Evolutionary conservation across 495 filamentous ascomycete genomes (phyloP).

Genomic region (Xylaria scruposa): DNA sequence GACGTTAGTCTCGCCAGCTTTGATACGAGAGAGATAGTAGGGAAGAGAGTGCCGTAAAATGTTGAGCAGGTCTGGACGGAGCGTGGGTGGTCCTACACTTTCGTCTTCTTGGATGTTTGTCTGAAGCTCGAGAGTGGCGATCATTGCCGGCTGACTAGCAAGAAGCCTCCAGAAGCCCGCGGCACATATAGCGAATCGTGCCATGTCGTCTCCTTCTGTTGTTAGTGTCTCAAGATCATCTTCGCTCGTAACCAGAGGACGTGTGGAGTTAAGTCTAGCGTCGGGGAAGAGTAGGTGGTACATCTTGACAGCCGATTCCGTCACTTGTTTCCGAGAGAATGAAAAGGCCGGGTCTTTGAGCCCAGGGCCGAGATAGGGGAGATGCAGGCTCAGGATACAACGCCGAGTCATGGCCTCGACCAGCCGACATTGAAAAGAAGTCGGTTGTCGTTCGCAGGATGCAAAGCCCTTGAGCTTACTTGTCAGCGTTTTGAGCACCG

Average conservation of each 20-base stretch:
- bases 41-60: slow-evolving; percentile 53
- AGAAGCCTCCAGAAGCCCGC: slow-evolving; percentile 51
- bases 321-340: slow-evolving; percentile 55
- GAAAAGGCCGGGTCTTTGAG: slow-evolving; percentile 53
- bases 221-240: slow-evolving; percentile 15
- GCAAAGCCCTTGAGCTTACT: slow-evolving; percentile 46
- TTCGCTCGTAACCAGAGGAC: slow-evolving; percentile 1
- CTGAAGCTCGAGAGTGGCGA: slow-evolving; percentile 56
- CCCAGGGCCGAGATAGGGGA: slow-evolving; percentile 49
- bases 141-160: slow-evolving; percentile 48
- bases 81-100: slow-evolving; percentile 45
- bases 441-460: slow-evolving; percentile 31
- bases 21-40: slow-evolving; percentile 51
- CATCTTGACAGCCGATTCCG: slow-evolving; percentile 59
- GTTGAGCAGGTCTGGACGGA: slow-evolving; percentile 56
- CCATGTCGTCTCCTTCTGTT: slow-evolving; percentile 41
- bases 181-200: slow-evolving; percentile 46
- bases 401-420: slow-evolving; percentile 55
- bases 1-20: slow-evolving; percentile 62
- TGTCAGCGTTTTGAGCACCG: slow-evolving; percentile 45
- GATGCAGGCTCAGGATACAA: slow-evolving; percentile 56
- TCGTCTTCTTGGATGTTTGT: slow-evolving; percentile 53
- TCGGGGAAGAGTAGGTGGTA: slow-evolving; percentile 52
- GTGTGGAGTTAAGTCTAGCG: slow-evolving; percentile 31
- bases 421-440: slow-evolving; percentile 45